These are phyloP conservation scores for Suillus decipiens DNA, from an alignment of 768 basidiomycete species.

Conservation along the genomic window DNA sequence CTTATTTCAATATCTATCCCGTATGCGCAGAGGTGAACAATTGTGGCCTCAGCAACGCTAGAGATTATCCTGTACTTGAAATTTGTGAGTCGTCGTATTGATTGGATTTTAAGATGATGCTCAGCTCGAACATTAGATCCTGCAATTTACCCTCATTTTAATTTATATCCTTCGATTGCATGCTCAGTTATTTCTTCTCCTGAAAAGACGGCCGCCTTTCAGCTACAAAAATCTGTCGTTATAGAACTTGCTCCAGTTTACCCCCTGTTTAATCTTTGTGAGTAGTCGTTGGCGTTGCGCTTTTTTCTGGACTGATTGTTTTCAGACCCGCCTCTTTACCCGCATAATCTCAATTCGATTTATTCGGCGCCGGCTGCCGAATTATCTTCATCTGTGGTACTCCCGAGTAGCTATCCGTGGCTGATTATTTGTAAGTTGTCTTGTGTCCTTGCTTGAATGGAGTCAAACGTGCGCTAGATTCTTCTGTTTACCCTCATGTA, in stretches of 20 bases:
- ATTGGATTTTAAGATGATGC: not conserved
- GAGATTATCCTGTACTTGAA: conserved; percentile 25
- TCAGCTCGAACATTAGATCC: conserved; percentile 31
- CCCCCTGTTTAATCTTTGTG: conserved; percentile 35
- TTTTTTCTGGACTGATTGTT: conserved; percentile 5
- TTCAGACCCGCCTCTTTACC: conserved; percentile 43
- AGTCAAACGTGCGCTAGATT: conserved; percentile 21
- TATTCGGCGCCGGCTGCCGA: conserved; percentile 30
- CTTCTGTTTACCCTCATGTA: conserved; percentile 24
- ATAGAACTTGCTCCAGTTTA: conserved; percentile 16
- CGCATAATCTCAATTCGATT: conserved; percentile 37
- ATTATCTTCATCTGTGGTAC: conserved; percentile 12
- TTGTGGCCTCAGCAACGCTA: not conserved
- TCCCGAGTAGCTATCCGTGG: conserved; percentile 34
- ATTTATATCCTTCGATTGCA: conserved; percentile 37
- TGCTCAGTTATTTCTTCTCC: conserved; percentile 8
- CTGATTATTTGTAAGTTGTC: conserved; percentile 38
- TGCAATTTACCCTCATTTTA: conserved; percentile 42
- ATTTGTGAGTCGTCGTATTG: conserved; percentile 9
- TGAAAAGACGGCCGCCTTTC: not conserved
- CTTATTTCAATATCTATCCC: conserved; percentile 46
- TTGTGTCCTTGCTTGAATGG: not conserved
- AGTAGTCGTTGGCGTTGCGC: conserved; percentile 16
- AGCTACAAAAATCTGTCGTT: conserved; percentile 10
- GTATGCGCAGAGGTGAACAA: conserved; percentile 6